Conservation (phyloP, 2,329 filamentous ascomycete genomes). For the Colletotrichum caudatum region DNA sequence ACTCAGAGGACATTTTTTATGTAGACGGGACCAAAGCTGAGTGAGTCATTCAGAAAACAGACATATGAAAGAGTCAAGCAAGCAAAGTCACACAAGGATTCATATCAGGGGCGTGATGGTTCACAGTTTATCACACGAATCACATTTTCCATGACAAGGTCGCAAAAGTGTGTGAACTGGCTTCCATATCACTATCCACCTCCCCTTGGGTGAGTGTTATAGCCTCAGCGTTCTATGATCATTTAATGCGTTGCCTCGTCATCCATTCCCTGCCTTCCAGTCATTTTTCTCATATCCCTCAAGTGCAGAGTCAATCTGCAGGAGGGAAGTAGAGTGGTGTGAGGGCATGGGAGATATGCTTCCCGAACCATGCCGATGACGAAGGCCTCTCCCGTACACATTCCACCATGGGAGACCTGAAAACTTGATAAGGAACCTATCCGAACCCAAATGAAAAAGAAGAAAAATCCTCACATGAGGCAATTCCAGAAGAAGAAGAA, state of each 20-base stretch:
- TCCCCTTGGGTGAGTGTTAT: slow-evolving; percentile 2
- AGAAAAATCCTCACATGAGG: slow-evolving; percentile 26
- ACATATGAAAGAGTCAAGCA: background rate
- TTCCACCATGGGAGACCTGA: slow-evolving; percentile 1
- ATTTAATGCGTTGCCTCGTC: background rate
- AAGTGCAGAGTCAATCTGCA: slow-evolving; percentile 26
- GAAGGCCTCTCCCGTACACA: background rate
- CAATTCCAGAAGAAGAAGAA: slow-evolving; percentile 30
- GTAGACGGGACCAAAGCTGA: background rate
- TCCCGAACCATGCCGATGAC: slow-evolving; percentile 1
- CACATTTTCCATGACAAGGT: background rate
- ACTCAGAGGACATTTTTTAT: background rate
- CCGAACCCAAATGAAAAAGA: slow-evolving; percentile 11
- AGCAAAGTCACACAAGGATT: background rate
- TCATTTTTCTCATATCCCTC: slow-evolving; percentile 10
- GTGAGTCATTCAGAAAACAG: background rate
- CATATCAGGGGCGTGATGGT: background rate
- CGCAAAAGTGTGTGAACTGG: slow-evolving; percentile 15
- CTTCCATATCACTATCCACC: slow-evolving; percentile 17
- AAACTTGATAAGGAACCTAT: background rate
- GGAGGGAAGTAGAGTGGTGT: background rate
- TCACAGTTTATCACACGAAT: background rate
- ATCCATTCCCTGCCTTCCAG: background rate
- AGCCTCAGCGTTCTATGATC: slow-evolving; percentile 13
- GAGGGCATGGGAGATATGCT: background rate